Evolutionary conservation across 306 rosid genomes (phyloP).

Genomic region (Cucurbita ficifolia): DNA sequence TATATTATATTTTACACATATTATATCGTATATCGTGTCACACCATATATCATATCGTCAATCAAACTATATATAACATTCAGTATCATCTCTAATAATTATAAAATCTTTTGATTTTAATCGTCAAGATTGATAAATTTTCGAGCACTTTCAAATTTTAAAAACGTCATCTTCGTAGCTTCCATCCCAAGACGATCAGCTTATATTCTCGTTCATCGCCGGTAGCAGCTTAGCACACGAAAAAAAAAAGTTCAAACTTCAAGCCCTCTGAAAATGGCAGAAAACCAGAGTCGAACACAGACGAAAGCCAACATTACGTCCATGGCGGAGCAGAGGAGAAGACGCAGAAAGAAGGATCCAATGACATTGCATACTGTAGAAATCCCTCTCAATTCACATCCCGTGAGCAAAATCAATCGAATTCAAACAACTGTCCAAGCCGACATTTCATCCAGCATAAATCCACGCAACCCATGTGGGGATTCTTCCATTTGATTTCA

Average conservation of each 20-base stretch:
- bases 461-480: conserved; percentile 68
- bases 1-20: no score
- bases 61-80: no score
- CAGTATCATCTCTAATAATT: no score
- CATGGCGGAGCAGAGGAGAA: not conserved
- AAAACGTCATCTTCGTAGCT: no score
- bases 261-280: not conserved
- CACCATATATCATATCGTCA: no score
- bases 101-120: no score
- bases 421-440: conserved; percentile 20
- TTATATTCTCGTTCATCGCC: not conserved
- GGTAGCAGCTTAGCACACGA: no score
- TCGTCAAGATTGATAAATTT: no score
- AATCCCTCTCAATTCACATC: conserved; percentile 49
- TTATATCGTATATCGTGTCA: no score
- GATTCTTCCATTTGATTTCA: conserved; percentile 13
- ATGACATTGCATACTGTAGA: not conserved
- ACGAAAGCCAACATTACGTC: not conserved
- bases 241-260: no score
- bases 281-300: not conserved
- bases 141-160: no score
- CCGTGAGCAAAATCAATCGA: conserved; percentile 30
- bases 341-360: not conserved
- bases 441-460: conserved; percentile 42
- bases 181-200: not conserved